Conservation (phyloP, 2,329 filamentous ascomycete species). For the Alternaria consortialis region DNA sequence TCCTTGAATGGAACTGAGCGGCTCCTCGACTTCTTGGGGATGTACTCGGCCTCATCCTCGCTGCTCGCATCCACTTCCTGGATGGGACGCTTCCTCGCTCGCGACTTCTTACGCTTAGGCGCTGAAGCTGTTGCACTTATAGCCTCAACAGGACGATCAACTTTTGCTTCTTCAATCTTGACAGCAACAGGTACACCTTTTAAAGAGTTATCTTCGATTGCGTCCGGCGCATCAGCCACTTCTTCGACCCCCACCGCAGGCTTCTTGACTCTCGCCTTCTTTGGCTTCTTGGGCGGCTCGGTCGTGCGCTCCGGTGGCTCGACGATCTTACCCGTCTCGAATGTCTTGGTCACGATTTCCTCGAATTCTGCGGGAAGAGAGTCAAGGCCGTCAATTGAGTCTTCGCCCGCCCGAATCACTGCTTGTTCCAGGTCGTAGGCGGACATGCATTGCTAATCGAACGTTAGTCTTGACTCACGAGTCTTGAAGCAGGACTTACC, state of each 20-base stretch:
- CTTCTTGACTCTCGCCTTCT: conserved; percentile 26
- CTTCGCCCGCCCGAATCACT: conserved; percentile 62
- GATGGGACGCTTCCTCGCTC: conserved; percentile 21
- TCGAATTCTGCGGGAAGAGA: conserved; percentile 72
- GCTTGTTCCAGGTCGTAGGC: conserved; percentile 72
- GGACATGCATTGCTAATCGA: conserved; percentile 73
- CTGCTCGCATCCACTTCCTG: conserved; percentile 8
- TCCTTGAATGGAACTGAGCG: conserved; percentile 7
- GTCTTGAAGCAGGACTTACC: conserved; percentile 44
- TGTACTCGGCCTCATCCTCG: conserved; percentile 17
- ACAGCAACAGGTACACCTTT: too few species aligned
- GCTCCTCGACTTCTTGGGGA: conserved; percentile 26
- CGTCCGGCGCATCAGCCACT: not conserved
- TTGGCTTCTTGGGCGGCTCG: conserved; percentile 40
- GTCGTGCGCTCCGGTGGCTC: conserved; percentile 48
- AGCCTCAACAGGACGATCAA: not conserved
- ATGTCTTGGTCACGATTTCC: conserved; percentile 73
- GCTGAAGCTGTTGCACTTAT: not conserved
- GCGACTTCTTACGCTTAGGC: not conserved
- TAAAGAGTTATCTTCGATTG: not conserved
- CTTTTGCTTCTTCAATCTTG: not conserved
- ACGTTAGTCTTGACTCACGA: not conserved
- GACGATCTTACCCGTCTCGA: conserved; percentile 79
- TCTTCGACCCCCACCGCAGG: conserved; percentile 21
- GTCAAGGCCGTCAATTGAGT: conserved; percentile 78